Base-by-base conservation (phyloP, 805 yeast species). In the Myxozyma sirexii region DNA sequence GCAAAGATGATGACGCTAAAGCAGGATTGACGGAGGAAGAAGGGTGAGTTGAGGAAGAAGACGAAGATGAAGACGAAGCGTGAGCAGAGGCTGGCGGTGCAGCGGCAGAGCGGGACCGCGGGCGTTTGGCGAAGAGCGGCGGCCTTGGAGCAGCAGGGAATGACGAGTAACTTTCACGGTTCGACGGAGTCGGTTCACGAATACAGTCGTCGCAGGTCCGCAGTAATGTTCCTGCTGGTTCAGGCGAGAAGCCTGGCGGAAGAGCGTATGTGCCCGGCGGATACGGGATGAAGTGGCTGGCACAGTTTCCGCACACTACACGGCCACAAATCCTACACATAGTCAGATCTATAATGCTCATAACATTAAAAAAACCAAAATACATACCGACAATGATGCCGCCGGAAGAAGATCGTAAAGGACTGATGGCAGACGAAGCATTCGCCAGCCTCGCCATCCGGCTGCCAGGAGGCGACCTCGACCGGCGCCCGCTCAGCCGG, bases 161-260 rank as follows among this genome's bases (percentile, higher is more conserved):
- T 4, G 56, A 53, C 26, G 56, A 51, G 48, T 51, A 51, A 2
- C 7, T 48, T 21, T 35, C 55, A 27, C 39, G 41, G 29, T 41
- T 19, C 17, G 38, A 23, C 6, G 46, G 12, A 7, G 63, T 41
- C 44, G 87, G 75, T 69, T 86, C 93, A 7, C 80, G 84, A 24
- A 79, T 83, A 71, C 97, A 90, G 31, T 76, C 80, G 66, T 85
- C 87, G 69, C 97, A 90, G 0, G 96, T 88, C 48, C 92, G 77
- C 69, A 87, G 90, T 3, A 82, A 79, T 1, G 80, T 82, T 67
- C 76, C 80, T 0, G 84, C 82, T 26, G 77, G 73, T 68, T 82
- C 86, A 47, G 76, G 77, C 2, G 77, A 72, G 62, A 78, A 79
- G 21, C 77, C 75, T 4, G 84, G 84, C 0, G 86, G 82, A 2